Base-by-base conservation (phyloP, 345 rosid species). In the Boechera retrofracta region DNA sequence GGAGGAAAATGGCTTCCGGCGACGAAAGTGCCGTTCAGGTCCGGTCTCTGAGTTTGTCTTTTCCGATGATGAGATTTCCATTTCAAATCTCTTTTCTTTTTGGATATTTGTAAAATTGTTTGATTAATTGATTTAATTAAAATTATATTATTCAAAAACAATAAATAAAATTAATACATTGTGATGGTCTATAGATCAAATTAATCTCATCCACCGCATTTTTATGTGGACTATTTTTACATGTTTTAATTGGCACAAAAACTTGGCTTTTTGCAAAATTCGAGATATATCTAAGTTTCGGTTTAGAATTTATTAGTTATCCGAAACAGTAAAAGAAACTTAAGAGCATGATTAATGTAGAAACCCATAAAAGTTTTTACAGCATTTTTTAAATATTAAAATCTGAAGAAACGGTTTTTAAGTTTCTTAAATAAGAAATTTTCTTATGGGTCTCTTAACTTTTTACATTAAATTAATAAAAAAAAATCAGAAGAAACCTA, bases 1-100 rank as follows among this genome's bases (percentile, higher is more conserved):
- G 91, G 91, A 5, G 77, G 80, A 3, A 82, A 64, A 67, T 91
- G 96, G 96, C 75, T 91, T 49, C 71, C 84, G 38, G 76, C 74
- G 4, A 73, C 84, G 3, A 71, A 81, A 16, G 74, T 86, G 29
- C 52, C 64, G 57, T 83, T 74, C 83, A 83, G 76, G 33, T 75
- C 91, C 21, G 84, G 83, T 65, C 80, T 87, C 10, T 88, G 71
- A 85, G 32, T 33, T 42, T 62, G 74, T 45, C 36, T 24, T 38
- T 68, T 63, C 47, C 12, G 18, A 6, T 42, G 2, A 64, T 5
- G 16, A 54, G 57, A 54, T 64, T 64, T 42, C 44, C 12, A 36
- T 57, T 36, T 28, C 3, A 75, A 54, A 66, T 36, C 57, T 54
- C 71, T 33, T n/a, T 64, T 64, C 10, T 31, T 39, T 55, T 31